These are phyloP conservation scores for Ceratocystis lukuohia DNA, from an alignment of 2,329 filamentous ascomycete species.

Conservation along the genomic window DNA sequence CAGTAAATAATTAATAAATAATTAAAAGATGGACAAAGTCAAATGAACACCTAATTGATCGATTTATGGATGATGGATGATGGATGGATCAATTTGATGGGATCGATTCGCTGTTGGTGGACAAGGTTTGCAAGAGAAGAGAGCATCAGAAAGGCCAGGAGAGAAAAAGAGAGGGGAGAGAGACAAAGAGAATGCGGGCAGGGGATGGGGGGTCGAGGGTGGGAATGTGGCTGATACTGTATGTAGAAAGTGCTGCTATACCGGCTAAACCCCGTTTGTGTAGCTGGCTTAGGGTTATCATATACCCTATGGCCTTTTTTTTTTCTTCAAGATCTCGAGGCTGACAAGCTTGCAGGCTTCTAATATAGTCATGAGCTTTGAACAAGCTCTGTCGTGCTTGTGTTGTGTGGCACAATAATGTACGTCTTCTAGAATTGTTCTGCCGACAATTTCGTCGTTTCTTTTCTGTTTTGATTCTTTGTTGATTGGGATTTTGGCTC, in stretches of 20 bases:
- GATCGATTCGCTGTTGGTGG: too few relatives aligned
- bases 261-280: too few relatives aligned
- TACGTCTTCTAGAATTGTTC: not conserved
- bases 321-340: not conserved
- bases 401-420: not conserved
- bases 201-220: not conserved
- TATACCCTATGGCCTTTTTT: not conserved
- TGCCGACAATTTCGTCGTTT: not conserved
- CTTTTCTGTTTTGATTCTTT: not conserved
- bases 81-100: too few relatives aligned
- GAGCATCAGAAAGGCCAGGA: not conserved
- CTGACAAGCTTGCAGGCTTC: not conserved
- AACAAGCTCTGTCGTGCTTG: not conserved
- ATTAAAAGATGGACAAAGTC: not conserved
- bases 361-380: not conserved
- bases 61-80: too few relatives aligned
- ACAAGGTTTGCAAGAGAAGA: too few relatives aligned
- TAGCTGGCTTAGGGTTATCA: too few relatives aligned
- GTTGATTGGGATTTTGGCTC: too few relatives aligned
- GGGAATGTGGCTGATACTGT: not conserved
- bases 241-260: too few relatives aligned
- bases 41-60: not conserved
- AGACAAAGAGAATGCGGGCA: not conserved
- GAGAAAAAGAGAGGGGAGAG: not conserved
- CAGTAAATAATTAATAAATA: not conserved